Base-by-base conservation (phyloP, 257 asterid species). In the Henckelia pumila region DNA sequence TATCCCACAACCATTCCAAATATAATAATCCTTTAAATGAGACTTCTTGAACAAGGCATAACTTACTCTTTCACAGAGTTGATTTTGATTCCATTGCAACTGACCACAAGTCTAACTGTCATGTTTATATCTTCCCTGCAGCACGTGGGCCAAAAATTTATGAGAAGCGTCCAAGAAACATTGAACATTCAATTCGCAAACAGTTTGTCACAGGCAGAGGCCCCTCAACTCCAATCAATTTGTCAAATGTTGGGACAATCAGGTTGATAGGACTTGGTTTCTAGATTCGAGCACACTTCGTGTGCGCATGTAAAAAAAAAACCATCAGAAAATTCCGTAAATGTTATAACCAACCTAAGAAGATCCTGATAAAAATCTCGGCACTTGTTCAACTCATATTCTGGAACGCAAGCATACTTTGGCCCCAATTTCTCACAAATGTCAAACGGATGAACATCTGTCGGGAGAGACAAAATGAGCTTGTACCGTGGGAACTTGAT, bases 121-220 rank as follows among this genome's bases (percentile, higher is more conserved):
- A 94, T 94, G 81, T 76, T 87, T 68, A 94, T 94, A 79, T 94
- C 99, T 76, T 84, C 89, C 91, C 99, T 94, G 95, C 84, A 85
- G 67, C 70, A 77, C 29, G 77, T 30, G 55, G 61, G 33, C 68
- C 72, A 76, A 74, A 47, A 29, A 65, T 64, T 73, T 29, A 66
- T 35, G 59, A 37, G 44, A 62, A 30, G 58, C 37, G 35, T 37
- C 24, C 66, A 67, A 17, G 10, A 16, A 53, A 30, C 35, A 30
- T 30, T 30, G 5, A 53, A 30, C 35, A 30, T 30, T 30, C 35
- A 30, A 30, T 30, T 30, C 10, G 1, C 35, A 30, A 30, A 30
- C 35, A 30, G 9, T 30, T 30, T 30, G 35, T 30, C 35, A 30
- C 30, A 28, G 30, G 5, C 30, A 28, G 30, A 28, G 30, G 30